Evolutionary conservation across 2,329 filamentous ascomycete genomes (phyloP), one percentile per base, ranked within the genome.

Genomic region (Pseudophaeomoniella oleicola): DNA sequence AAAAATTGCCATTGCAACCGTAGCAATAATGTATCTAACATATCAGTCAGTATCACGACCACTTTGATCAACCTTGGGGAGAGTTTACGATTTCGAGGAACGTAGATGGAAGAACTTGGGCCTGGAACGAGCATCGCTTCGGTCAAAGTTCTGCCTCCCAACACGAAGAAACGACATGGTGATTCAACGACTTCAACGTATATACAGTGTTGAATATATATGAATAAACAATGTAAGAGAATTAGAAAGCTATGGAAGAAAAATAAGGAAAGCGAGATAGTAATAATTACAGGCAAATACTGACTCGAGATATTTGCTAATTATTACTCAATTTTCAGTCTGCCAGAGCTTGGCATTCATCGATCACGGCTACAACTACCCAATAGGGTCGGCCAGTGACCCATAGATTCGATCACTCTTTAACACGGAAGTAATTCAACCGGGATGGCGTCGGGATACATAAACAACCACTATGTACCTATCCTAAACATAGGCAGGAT

Each of bases 1-100:
- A 14, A 32, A 32, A 32, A 32, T 32, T 6, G 30, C 30, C 30
- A 32, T 32, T 32, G 30, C 12, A 32, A 32, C 30, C 14, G 30
- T 14, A 6, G 16, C 6, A 14, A 32, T 17, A 17, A 32, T 32
- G 30, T 14, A 32, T 14, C 30, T 27, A 27, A n/a, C n/a, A n/a
- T n/a, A 27, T 27, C 22, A 27, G n/a, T 27, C 22, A 27, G n/a
- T n/a, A 27, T 9, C 22, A 27, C 22, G n/a, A 27, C n/a, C 6
- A n/a, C 6, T n/a, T 6, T n/a, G n/a, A 27, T 9, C n/a, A 6
- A 27, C 22, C 6, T 9, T 27, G n/a, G 9, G 22, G 22, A 9
- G 22, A n/a, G n/a, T n/a, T 9, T 27, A 27, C 22, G 9, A 27
- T 27, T 27, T 27, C 9, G 22, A 27, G 22, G 22, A 27, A 9